Evolutionary conservation across 1,139 yeast genomes (phyloP).

Genomic region (Suhomyces ambrosiae): DNA sequence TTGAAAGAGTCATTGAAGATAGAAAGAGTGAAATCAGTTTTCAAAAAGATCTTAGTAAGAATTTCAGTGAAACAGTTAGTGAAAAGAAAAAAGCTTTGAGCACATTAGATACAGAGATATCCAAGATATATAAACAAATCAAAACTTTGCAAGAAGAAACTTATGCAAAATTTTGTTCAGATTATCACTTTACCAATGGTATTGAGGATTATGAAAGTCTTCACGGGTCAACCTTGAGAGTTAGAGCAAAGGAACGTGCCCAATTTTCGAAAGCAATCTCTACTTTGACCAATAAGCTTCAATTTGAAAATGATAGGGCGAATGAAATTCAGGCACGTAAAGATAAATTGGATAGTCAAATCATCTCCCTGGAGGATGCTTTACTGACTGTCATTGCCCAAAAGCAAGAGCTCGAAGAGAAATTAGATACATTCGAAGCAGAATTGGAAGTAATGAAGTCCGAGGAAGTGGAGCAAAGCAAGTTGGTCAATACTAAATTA

Average conservation of each 20-base stretch:
- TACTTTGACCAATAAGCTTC: conserved; percentile 60
- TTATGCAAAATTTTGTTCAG: conserved; percentile 57
- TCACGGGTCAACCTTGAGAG: conserved; percentile 64
- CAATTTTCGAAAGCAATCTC: conserved; percentile 62
- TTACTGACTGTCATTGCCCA: conserved; percentile 32
- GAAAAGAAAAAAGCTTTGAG: conserved; percentile 25
- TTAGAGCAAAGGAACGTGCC: conserved; percentile 64
- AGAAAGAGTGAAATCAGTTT: conserved; percentile 57
- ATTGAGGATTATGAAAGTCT: conserved; percentile 68
- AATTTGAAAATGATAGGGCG: conserved; percentile 63
- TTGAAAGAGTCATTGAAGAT: conserved; percentile 57
- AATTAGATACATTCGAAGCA: conserved; percentile 51
- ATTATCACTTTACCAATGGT: conserved; percentile 51
- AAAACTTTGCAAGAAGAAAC: conserved; percentile 44
- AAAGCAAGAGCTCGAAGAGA: conserved; percentile 35
- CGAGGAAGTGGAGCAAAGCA: conserved; percentile 36
- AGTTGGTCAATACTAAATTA: conserved; percentile 27
- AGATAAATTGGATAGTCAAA: conserved; percentile 35
- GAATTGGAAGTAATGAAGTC: conserved; percentile 48
- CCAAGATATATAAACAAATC: conserved; percentile 28
- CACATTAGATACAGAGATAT: conserved; percentile 35
- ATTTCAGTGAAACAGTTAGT: conserved; percentile 20
- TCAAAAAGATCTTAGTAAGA: conserved; percentile 33
- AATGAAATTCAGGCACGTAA: conserved; percentile 52
- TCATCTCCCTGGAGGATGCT: conserved; percentile 34